phyloP scores from a whole-genome alignment of 257 asterid genomes.

The Linaria vulgaris region DNA sequence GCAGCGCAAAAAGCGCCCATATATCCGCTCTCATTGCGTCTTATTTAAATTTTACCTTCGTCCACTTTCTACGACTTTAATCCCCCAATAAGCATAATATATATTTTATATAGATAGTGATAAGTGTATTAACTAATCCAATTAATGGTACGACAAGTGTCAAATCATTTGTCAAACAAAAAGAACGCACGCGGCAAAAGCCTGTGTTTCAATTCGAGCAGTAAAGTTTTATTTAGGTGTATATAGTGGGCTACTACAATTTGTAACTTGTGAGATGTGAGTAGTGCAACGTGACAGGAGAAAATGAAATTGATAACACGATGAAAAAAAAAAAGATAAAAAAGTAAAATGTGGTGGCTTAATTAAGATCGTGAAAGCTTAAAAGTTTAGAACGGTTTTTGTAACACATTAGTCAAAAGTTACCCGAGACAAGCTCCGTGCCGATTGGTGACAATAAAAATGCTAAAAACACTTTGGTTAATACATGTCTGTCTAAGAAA shows the following conservation, averaged over 20 bases:
- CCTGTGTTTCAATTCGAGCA: background rate
- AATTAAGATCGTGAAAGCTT: no score
- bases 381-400: no score
- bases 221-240: background rate
- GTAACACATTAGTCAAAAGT: no score
- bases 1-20: constrained; percentile 43
- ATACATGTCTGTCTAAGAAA: no score
- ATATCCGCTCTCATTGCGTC: constrained; percentile 34
- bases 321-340: no score
- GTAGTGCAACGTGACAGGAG: no score
- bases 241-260: background rate
- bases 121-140: background rate
- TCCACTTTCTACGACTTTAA: constrained; percentile 18
- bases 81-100: background rate
- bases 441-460: background rate
- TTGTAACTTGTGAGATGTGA: no score
- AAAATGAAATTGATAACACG: no score
- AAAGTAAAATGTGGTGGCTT: no score
- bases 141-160: background rate
- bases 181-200: background rate
- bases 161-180: constrained; percentile 9
- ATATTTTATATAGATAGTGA: background rate
- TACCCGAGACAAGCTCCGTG: no score
- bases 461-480: background rate
- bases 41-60: constrained; percentile 28